Evolutionary conservation across 805 yeast genomes (phyloP), one percentile per base, ranked within the genome.

Genomic region (Isabelozyma rhagii): DNA sequence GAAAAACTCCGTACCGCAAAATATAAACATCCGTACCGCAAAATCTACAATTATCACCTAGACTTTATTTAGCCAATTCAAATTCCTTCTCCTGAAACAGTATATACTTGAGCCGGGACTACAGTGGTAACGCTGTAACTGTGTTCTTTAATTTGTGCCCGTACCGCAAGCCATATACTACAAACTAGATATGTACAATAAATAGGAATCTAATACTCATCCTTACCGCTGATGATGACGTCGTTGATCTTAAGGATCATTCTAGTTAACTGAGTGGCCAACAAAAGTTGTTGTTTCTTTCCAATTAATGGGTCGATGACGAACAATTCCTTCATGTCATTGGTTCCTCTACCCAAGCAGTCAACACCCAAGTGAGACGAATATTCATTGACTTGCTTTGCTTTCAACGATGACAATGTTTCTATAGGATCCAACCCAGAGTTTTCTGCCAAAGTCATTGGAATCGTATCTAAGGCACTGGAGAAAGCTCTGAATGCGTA

Each of bases 241-340:
- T 93, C 93, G 70, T 94, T 96, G 66, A 94, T 94, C 78, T 94
- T 94, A 66, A 94, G 80, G 55, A 94, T 91, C 99, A 94, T 94
- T 75, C 99, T 84, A 50, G 97, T 91, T 67, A 94, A 80, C 74
- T 94, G 99, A 11, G 99, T 94, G 44, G 99, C 99, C 68, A 94
- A 79, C 66, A 89, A 74, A 57, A 94, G 80, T 73, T 94, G 99
- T 71, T 94, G 98, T 69, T 89, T 91, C 79, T 94, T 94, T 63
- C 99, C 97, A 60, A 94, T 92, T 66, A 90, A 83, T 49, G 99
- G 98, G 69, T 94, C 99, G 59, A 94, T 91, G 45, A 94, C 97
- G 67, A 93, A 94, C 62, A 88, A 76, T 62, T 91, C 90, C 66
- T 85, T 88, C 99, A 94, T 94, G 69, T 94, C 96, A 66, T 85